Conservation (phyloP, 2,329 filamentous ascomycete species). For the Bipolaris oryzae region DNA sequence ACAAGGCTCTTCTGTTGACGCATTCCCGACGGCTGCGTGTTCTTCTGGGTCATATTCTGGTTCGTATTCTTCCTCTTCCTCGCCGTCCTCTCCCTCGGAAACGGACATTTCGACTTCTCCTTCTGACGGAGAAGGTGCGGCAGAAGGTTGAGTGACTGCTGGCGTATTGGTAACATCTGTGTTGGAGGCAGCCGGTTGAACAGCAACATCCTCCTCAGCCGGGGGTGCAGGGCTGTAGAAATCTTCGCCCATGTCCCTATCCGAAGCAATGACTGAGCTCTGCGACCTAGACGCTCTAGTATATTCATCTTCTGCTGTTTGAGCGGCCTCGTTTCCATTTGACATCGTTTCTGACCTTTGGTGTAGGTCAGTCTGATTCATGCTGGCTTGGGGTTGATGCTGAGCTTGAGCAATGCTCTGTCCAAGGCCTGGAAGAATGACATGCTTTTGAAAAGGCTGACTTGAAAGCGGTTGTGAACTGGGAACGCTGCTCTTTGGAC, state of each 20-base stretch:
- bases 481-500: neutral
- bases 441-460: slow-evolving; percentile 4
- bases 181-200: neutral
- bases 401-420: neutral
- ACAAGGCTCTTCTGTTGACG: slow-evolving; percentile 9
- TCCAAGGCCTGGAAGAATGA: slow-evolving; percentile 25
- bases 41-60: slow-evolving; percentile 42
- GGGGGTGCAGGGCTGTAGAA: slow-evolving; percentile 43
- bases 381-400: neutral
- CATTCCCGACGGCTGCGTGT: slow-evolving; percentile 6
- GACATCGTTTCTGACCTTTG: neutral
- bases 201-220: slow-evolving; percentile 1
- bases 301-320: neutral
- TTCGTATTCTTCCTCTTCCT: slow-evolving; percentile 33
- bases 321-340: neutral
- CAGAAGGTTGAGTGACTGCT: neutral
- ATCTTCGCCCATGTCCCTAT: slow-evolving; percentile 38
- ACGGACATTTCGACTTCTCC: slow-evolving; percentile 46
- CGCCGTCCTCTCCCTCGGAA: slow-evolving; percentile 32
- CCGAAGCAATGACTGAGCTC: slow-evolving; percentile 29
- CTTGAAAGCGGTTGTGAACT: neutral
- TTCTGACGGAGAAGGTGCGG: slow-evolving; percentile 31
- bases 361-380: neutral
- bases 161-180: slow-evolving; percentile 9
- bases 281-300: slow-evolving; percentile 2